Evolutionary conservation across 495 filamentous ascomycete species (phyloP).

Genomic region (Podospora tetraspora): DNA sequence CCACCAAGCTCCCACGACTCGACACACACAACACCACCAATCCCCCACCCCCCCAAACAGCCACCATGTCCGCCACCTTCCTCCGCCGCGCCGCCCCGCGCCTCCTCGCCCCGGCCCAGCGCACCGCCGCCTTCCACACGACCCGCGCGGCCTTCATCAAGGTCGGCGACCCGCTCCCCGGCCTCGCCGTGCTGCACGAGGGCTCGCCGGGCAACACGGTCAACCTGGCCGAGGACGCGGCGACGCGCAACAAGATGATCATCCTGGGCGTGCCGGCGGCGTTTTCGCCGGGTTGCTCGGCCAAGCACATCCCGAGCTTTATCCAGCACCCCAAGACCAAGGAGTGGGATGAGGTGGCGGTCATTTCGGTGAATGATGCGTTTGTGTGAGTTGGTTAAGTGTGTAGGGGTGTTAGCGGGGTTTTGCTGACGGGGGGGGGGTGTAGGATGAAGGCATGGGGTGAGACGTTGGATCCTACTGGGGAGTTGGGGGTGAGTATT

Average conservation of each 20-base stretch:
- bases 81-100: slow-evolving; percentile 14
- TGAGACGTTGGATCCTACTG: slow-evolving; percentile 62
- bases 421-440: background rate
- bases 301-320: slow-evolving; percentile 75
- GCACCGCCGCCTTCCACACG: slow-evolving; percentile 45
- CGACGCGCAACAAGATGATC: slow-evolving; percentile 64
- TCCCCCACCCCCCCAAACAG: background rate
- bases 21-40: background rate
- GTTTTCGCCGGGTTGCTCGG: slow-evolving; percentile 76
- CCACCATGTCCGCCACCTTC: slow-evolving; percentile 3
- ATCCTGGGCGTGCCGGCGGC: slow-evolving; percentile 82
- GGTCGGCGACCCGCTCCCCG: slow-evolving; percentile 57
- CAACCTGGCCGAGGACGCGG: slow-evolving; percentile 71
- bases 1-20: background rate
- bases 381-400: slow-evolving; percentile 70
- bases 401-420: background rate
- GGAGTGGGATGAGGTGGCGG: slow-evolving; percentile 73
- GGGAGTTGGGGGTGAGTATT: slow-evolving; percentile 65
- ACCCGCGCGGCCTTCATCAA: slow-evolving; percentile 47
- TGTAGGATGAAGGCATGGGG: slow-evolving; percentile 83
- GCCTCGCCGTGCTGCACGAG: slow-evolving; percentile 57
- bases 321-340: slow-evolving; percentile 68
- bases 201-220: slow-evolving; percentile 72
- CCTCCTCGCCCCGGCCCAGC: slow-evolving; percentile 9
- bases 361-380: slow-evolving; percentile 89